These are phyloP conservation scores for Penicillium corylophilum DNA, from an alignment of 2,329 filamentous ascomycete genomes.

Conservation along the genomic window DNA sequence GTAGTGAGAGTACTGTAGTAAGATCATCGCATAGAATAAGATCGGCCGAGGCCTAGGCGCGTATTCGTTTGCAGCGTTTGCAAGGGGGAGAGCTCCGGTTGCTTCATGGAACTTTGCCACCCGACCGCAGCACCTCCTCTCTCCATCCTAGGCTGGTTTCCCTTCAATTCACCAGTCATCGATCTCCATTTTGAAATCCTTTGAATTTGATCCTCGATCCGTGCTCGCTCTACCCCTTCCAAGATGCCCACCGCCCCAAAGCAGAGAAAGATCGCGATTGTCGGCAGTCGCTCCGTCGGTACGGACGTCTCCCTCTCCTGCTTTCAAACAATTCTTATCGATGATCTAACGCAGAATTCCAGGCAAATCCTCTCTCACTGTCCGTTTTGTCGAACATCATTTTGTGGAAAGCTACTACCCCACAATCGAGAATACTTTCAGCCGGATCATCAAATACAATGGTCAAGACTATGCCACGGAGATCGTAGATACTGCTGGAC, in stretches of 20 bases:
- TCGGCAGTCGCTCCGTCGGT: constrained; percentile 91
- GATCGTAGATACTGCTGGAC: constrained; percentile 96
- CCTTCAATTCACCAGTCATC: neutral
- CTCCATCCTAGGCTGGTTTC: constrained; percentile 3
- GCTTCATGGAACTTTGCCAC: constrained; percentile 27
- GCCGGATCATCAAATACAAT: constrained; percentile 89
- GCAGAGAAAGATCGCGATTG: constrained; percentile 92
- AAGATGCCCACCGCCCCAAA: constrained; percentile 71
- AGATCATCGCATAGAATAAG: neutral
- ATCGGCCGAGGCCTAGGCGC: neutral
- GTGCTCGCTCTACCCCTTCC: neutral
- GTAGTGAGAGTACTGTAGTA: neutral
- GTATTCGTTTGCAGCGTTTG: constrained; percentile 19
- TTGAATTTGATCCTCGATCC: neutral
- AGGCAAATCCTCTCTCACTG: constrained; percentile 98
- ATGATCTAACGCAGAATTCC: constrained; percentile 9
- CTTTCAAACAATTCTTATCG: neutral
- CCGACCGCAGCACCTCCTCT: constrained; percentile 7
- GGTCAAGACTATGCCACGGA: constrained; percentile 92
- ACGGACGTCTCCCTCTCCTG: constrained; percentile 31
- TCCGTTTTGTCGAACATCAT: constrained; percentile 94
- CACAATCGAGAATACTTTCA: constrained; percentile 98
- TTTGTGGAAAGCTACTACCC: constrained; percentile 99
- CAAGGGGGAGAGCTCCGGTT: constrained; percentile 16
- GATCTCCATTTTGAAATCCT: neutral